Evolutionary conservation across 805 yeast species (phyloP), one percentile per base, ranked within the genome.

Genomic region (Starmerella lactis-condensi): DNA sequence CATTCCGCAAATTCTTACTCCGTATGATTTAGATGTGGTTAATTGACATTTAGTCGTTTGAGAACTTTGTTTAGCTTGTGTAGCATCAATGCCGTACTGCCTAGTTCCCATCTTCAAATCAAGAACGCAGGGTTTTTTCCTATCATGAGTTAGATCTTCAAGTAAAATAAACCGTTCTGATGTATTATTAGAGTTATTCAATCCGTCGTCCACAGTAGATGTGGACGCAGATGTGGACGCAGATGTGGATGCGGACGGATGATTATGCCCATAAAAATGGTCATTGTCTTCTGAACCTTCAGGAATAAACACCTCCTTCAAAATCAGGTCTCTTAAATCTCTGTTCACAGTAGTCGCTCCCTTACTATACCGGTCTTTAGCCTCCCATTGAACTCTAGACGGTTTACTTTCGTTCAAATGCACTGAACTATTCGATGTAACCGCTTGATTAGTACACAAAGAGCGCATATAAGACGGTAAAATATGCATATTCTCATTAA

Each of bases 101-200:
- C 99, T 64, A 0, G 99, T 85, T 1, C 99, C 99, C 96, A 89
- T 89, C 50, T 89, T 89, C 44, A 89, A 60, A 54, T 89, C 99
- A 30, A 89, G 57, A 1, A 85, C 96, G 50, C 94, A 83, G 1
- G 98, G 95, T 40, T 66, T 67, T 19, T 55, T 59, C 72, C 85
- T 70, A 16, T 79, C 78, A 33, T 72, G 65, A 0, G 96, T 89
- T 29, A 89, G 57, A 56, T 89, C 99, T 49, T 91, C 98, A 30
- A 89, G 59, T 7, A 89, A 54, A 23, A 89, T 74, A 50, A 82
- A 89, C 39, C 91, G 61, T 54, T 78, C 91, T 24, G 75, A 69
- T 32, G 73, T 56, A 1, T 75, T 68, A n/a, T n/a, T n/a, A n/a
- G n/a, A n/a, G n/a, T n/a, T n/a, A 36, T 44, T 37, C 14, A 42